Percentiles rank a stretch among this genome's conserved stretches.
These are phyloP conservation scores for Epichloe bromicola DNA, from an alignment of 2,329 filamentous ascomycete species.

Conservation along the genomic window DNA sequence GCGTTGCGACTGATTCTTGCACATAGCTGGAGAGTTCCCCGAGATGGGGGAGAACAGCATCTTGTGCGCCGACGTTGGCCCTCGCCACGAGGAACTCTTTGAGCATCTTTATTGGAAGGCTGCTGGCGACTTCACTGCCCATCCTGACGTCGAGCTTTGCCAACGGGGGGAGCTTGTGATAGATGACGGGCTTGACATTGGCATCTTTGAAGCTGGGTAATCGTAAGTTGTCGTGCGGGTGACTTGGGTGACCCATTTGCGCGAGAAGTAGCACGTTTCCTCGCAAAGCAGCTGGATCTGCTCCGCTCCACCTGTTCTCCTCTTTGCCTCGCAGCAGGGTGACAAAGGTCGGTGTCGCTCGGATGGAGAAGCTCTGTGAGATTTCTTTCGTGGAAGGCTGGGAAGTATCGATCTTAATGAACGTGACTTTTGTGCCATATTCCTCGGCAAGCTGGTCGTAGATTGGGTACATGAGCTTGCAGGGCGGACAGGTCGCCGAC, in stretches of 20 bases:
- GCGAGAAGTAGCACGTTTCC: slow-evolving; percentile 62
- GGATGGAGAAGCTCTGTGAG: slow-evolving; percentile 51
- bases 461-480: slow-evolving; percentile 67
- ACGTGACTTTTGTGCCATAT: slow-evolving; percentile 49
- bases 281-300: slow-evolving; percentile 53
- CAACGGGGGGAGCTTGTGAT: slow-evolving; percentile 62
- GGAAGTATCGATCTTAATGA: slow-evolving; percentile 76
- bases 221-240: slow-evolving; percentile 60
- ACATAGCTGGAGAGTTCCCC: slow-evolving; percentile 50
- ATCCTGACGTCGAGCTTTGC: slow-evolving; percentile 73
- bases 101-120: slow-evolving; percentile 49
- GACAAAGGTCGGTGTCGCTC: slow-evolving; percentile 77
- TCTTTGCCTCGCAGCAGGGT: slow-evolving; percentile 68
- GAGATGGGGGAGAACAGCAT: slow-evolving; percentile 59
- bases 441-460: slow-evolving; percentile 73
- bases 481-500: slow-evolving; percentile 72
- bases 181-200: slow-evolving; percentile 55
- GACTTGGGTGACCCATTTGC: slow-evolving; percentile 60
- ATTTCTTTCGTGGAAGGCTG: slow-evolving; percentile 50
- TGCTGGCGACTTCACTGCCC: slow-evolving; percentile 40
- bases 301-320: slow-evolving; percentile 70
- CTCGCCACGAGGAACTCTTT: slow-evolving; percentile 58
- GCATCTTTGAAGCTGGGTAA: slow-evolving; percentile 57
- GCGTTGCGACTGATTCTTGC: slow-evolving; percentile 34
- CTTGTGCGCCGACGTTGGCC: slow-evolving; percentile 42